Conservation (phyloP, 2,329 filamentous ascomycete genomes). For the Diaporthe helianthi region DNA sequence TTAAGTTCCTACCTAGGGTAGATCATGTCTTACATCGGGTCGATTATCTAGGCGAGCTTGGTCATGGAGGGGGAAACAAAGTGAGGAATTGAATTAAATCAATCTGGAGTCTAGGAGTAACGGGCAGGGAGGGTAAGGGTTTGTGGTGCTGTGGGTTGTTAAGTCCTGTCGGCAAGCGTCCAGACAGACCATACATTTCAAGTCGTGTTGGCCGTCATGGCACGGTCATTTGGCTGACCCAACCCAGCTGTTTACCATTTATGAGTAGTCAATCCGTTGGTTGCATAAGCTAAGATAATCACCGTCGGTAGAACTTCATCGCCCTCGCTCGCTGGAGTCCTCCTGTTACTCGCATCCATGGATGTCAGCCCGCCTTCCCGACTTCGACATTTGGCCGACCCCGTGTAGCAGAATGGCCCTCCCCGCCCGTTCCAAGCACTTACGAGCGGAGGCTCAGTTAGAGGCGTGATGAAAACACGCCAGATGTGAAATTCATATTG, state of each 20-base stretch:
- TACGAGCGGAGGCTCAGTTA: too few species aligned
- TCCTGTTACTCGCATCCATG: not conserved
- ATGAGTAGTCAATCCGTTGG: not conserved
- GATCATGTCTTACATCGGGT: too few species aligned
- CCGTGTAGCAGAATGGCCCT: not conserved
- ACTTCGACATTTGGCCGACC: conserved; percentile 4
- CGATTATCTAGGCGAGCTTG: too few species aligned
- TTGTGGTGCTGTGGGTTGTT: too few species aligned
- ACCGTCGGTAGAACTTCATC: conserved; percentile 6
- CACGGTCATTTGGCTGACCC: not conserved
- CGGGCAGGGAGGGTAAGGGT: too few species aligned
- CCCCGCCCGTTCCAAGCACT: not conserved
- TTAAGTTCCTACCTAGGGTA: too few species aligned
- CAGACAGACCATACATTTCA: not conserved
- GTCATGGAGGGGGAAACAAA: too few species aligned
- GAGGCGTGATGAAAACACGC: not conserved
- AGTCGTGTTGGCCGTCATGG: not conserved
- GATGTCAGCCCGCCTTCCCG: not conserved
- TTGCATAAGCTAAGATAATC: not conserved
- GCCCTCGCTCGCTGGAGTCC: not conserved
- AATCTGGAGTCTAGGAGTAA: too few species aligned
- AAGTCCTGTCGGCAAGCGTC: not conserved
- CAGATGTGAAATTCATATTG: conserved; percentile 11
- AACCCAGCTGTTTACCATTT: too few species aligned
- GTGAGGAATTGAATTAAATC: too few species aligned